phyloP scores from a whole-genome alignment of 2,329 filamentous ascomycete species.

The Microdochium trichocladiopsis region DNA sequence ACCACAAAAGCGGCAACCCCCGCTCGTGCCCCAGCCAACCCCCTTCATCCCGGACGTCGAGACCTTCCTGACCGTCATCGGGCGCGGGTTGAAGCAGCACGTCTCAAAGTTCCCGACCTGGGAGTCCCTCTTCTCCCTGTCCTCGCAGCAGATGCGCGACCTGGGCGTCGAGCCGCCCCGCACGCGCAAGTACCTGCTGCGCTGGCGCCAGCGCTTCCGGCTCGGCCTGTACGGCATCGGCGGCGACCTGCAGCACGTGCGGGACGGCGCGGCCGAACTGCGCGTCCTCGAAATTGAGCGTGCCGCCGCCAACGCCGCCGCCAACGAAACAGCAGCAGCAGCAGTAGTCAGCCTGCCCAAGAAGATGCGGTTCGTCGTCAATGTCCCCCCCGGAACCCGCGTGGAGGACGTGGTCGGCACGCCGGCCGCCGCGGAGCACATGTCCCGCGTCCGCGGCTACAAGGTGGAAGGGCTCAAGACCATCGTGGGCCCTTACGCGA shows the following conservation, averaged over 20 bases:
- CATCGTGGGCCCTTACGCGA: conserved; percentile 69
- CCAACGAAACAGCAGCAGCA: conserved; percentile 27
- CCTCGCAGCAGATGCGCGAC: conserved; percentile 69
- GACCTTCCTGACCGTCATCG: conserved; percentile 87
- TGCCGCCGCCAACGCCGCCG: conserved; percentile 43
- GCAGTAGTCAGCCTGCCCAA: background rate
- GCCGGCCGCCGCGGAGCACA: conserved; percentile 20
- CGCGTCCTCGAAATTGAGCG: conserved; percentile 26
- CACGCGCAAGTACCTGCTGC: conserved; percentile 73
- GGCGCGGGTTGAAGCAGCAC: conserved; percentile 77
- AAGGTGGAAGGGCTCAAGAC: conserved; percentile 59
- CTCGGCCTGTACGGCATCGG: conserved; percentile 72
- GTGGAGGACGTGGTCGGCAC: conserved; percentile 16
- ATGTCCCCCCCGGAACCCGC: conserved; percentile 41
- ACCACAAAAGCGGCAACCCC: conserved; percentile 6
- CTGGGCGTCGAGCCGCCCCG: conserved; percentile 83
- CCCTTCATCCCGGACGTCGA: conserved; percentile 78
- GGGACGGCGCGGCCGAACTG: conserved; percentile 23
- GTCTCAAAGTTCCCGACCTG: conserved; percentile 82
- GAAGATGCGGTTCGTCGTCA: conserved; percentile 31
- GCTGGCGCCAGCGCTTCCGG: conserved; percentile 81
- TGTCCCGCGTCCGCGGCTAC: conserved; percentile 55
- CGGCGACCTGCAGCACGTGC: conserved; percentile 70
- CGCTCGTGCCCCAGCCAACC: conserved; percentile 58
- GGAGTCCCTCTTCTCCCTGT: conserved; percentile 82